Base-by-base conservation (phyloP, 2,329 filamentous ascomycete genomes). In the Acarospora socialis region DNA sequence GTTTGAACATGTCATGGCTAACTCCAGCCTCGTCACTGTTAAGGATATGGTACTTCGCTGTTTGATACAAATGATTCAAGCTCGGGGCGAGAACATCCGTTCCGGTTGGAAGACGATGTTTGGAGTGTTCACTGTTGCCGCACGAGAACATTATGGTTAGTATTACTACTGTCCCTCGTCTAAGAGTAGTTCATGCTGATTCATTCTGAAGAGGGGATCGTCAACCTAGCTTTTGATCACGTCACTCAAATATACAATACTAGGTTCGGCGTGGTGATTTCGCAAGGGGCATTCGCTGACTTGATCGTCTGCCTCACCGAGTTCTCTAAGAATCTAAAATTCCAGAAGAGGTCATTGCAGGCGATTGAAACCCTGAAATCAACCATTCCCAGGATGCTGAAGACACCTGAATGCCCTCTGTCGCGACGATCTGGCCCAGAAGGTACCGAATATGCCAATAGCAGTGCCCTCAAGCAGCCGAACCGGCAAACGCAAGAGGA, bases 81-180 rank as follows among this genome's bases (percentile, higher is more conserved):
- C 87, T 19, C 72, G 82, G 36, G 92, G 92, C 4, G 81, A 94
- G 55, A 95, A 95, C 46, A 98, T 99, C 49, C 77, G 87, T 32
- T 94, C 86, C 22, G 90, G 90, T 4, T 99, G 90, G 90, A 79
- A 90, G 51, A 95, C 92, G 13, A 98, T 99, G 87, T 95, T 99
- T 56, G 90, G 87, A 3, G 87, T 94, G 18, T 98, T 98, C 51
- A 94, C 87, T 1, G 84, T 95, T 21, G 90, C 92, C 17, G 90
- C 92, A 12, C 70, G 79, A 39, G 92, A 95, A 50, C 82, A 81
- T 10, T 86, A 93, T 51, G 68, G 68, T 71, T 59, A 45, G 63
- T 50, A 21, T 27, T 16, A 2, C 5, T n/a, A 5, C 2, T 28
- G 19, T 19, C 9, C 10, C n/a, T 9, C 13, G 2, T 25, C 21